phyloP scores from a whole-genome alignment of 805 yeast species.

The Ogataea saltuana region DNA sequence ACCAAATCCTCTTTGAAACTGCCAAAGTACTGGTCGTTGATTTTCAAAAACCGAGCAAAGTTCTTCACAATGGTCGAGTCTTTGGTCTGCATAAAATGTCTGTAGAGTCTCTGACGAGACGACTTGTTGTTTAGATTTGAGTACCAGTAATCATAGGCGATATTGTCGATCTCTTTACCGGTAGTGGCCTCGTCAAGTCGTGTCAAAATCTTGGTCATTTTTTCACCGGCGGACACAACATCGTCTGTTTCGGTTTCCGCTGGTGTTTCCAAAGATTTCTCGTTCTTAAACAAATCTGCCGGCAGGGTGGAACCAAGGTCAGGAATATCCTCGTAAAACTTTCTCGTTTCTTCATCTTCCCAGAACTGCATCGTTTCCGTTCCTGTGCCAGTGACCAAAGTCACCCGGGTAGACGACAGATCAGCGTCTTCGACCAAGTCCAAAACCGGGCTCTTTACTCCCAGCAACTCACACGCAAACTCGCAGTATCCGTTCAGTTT shows the following conservation, averaged over 20 bases:
- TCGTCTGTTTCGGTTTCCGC: conserved; percentile 2
- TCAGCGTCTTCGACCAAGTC: conserved; percentile 31
- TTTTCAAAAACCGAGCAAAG: conserved; percentile 70
- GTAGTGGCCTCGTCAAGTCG: conserved; percentile 40
- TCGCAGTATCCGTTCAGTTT: conserved; percentile 45
- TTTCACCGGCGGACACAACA: conserved; percentile 14
- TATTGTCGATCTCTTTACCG: conserved; percentile 50
- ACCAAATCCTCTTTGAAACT: conserved; percentile 55
- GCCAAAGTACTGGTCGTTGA: conserved; percentile 49
- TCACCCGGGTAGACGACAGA: conserved; percentile 27
- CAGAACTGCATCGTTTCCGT: conserved; percentile 41
- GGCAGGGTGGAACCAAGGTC: conserved; percentile 38
- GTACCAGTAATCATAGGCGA: conserved; percentile 49
- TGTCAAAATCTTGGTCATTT: conserved; percentile 15
- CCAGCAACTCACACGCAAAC: conserved; percentile 44
- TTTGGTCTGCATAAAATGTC: conserved; percentile 51
- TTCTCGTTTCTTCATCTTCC: conserved; percentile 65
- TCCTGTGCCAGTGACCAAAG: conserved; percentile 24
- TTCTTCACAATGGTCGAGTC: conserved; percentile 48
- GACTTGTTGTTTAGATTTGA: conserved; percentile 68
- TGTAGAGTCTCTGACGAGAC: conserved; percentile 59
- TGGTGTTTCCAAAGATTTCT: conserved; percentile 7
- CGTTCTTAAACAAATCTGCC: conserved; percentile 25
- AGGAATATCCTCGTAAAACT: conserved; percentile 63
- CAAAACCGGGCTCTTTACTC: conserved; percentile 39